These are phyloP conservation scores for Citrus inodora DNA, from an alignment of 345 rosid species.

Conservation along the genomic window DNA sequence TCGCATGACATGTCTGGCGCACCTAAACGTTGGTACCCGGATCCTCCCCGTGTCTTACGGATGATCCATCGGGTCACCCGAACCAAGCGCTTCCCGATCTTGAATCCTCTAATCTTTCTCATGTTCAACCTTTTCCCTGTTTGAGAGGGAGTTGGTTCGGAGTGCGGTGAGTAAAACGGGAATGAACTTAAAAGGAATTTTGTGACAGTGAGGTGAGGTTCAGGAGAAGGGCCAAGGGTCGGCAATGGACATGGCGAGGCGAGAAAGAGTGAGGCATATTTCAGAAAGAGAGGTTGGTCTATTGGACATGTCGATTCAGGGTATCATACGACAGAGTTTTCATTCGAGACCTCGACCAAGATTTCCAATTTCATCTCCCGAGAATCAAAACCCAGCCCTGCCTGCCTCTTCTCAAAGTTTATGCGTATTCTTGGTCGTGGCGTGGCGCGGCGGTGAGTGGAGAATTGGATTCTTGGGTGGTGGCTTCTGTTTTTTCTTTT, in stretches of 20 bases:
- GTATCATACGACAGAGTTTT: slow-evolving; percentile 4
- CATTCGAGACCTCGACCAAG: slow-evolving; percentile 9
- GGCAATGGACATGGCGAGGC: slow-evolving; percentile 42
- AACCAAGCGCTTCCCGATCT: slow-evolving; percentile 45
- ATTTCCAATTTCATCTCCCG: background rate
- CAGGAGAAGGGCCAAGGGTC: slow-evolving; percentile 60
- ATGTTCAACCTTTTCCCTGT: background rate
- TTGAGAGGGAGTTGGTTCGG: background rate
- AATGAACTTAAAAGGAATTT: background rate
- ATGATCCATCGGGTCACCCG: slow-evolving; percentile 55
- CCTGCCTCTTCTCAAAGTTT: background rate
- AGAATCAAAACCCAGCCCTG: background rate
- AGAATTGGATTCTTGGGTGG: slow-evolving; percentile 1
- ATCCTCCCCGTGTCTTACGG: slow-evolving; percentile 23
- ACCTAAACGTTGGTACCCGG: slow-evolving; percentile 30
- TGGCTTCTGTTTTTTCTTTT: too few relatives aligned
- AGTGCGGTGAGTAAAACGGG: background rate
- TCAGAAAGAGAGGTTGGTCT: slow-evolving; percentile 51
- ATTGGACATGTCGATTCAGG: slow-evolving; percentile 29
- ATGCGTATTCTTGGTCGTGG: background rate
- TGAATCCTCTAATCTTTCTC: slow-evolving; percentile 66
- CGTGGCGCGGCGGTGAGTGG: background rate
- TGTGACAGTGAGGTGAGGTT: background rate
- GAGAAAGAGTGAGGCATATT: slow-evolving; percentile 38
- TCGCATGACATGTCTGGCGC: slow-evolving; percentile 11